Evolutionary conservation across 2,329 filamentous ascomycete species (phyloP).

Genomic region (Botrytis squamosa): DNA sequence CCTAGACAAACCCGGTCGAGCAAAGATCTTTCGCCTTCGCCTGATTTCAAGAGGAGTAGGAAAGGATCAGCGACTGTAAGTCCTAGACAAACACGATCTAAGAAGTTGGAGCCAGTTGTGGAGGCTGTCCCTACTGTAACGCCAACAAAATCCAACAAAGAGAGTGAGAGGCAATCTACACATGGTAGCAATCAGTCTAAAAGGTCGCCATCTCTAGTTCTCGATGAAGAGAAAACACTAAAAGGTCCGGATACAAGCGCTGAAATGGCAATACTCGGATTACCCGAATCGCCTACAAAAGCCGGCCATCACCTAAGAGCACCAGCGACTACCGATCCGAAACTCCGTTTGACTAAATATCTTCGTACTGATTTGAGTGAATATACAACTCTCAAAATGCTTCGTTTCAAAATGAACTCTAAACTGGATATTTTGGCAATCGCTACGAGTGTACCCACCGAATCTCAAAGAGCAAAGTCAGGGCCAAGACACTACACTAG

Average conservation of each 20-base stretch:
- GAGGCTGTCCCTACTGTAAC: conserved; percentile 3
- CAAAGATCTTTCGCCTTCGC: background rate
- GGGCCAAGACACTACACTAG: conserved; percentile 60
- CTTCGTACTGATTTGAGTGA: conserved; percentile 48
- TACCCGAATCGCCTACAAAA: conserved; percentile 31
- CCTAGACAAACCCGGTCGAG: background rate
- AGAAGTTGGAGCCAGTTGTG: conserved; percentile 5
- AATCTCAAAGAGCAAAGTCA: conserved; percentile 54
- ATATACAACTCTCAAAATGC: conserved; percentile 51
- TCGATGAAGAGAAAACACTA: conserved; percentile 29
- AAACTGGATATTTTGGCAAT: conserved; percentile 56
- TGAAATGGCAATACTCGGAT: conserved; percentile 34
- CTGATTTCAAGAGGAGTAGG: background rate
- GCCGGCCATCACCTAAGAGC: conserved; percentile 28
- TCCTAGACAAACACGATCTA: conserved; percentile 19
- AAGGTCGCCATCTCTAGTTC: conserved; percentile 27
- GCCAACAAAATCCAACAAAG: conserved; percentile 16
- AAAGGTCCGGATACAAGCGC: conserved; percentile 37
- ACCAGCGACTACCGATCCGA: conserved; percentile 30
- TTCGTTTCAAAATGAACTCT: conserved; percentile 51
- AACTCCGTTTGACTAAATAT: conserved; percentile 31
- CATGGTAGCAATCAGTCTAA: background rate
- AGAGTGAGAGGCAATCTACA: background rate
- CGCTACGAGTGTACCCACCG: conserved; percentile 50
- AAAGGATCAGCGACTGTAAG: background rate